Conservation (phyloP, 768 basidiomycete genomes). For the Daedaleopsis nitida region DNA sequence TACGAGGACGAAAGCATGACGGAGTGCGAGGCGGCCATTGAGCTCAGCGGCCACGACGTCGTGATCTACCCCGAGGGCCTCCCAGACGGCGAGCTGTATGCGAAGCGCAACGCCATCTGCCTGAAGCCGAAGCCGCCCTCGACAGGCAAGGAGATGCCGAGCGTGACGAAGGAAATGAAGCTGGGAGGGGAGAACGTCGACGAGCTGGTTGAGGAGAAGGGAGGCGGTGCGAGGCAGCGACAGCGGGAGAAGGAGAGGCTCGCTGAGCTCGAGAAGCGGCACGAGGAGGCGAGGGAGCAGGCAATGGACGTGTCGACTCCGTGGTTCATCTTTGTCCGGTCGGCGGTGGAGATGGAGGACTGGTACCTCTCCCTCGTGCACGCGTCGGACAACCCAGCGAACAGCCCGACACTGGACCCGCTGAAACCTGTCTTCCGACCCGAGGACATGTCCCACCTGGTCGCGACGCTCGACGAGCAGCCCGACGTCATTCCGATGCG, state of each 20-base stretch:
- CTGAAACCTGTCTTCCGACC: slow-evolving; percentile 68
- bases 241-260: slow-evolving; percentile 42
- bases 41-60: slow-evolving; percentile 79
- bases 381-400: slow-evolving; percentile 63
- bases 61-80: slow-evolving; percentile 73
- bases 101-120: slow-evolving; percentile 88
- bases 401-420: slow-evolving; percentile 61
- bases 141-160: slow-evolving; percentile 44
- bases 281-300: slow-evolving; percentile 48
- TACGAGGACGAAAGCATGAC: slow-evolving; percentile 92
- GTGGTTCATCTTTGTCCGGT: slow-evolving; percentile 94
- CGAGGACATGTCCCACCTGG: slow-evolving; percentile 80
- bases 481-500: slow-evolving; percentile 97
- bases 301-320: slow-evolving; percentile 57
- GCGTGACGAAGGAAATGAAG: slow-evolving; percentile 55
- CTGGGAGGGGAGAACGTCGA: slow-evolving; percentile 32
- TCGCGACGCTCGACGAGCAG: slow-evolving; percentile 85
- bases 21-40: slow-evolving; percentile 90
- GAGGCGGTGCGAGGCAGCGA: slow-evolving; percentile 44
- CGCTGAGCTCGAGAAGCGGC: slow-evolving; percentile 31
- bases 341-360: slow-evolving; percentile 94
- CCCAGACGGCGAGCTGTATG: slow-evolving; percentile 86
- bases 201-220: slow-evolving; percentile 43
- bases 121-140: slow-evolving; percentile 52
- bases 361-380: slow-evolving; percentile 88